Percentiles rank a stretch among this genome's conserved stretches.
phyloP scores from a whole-genome alignment of 139 green algal genomes.

The Ulvella scutata region DNA sequence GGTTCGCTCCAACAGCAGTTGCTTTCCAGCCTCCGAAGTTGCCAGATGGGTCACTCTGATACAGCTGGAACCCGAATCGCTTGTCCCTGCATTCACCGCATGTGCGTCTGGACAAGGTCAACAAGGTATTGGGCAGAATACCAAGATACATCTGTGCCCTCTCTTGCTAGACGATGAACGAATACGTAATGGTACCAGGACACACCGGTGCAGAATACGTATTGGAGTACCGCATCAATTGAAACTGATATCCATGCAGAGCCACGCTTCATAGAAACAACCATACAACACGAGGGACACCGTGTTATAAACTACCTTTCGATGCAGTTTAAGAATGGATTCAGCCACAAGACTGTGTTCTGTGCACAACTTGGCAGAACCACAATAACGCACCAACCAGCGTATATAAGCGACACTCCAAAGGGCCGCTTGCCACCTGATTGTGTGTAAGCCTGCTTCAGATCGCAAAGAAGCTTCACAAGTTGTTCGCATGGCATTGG shows the following conservation, averaged over 20 bases:
- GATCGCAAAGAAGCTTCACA: conserved; percentile 83
- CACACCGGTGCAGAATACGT: too few relatives aligned
- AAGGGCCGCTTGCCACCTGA: conserved; percentile 94
- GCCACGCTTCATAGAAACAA: too few relatives aligned
- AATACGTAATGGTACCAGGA: too few relatives aligned
- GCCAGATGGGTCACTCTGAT: conserved; percentile 86
- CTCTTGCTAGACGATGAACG: too few relatives aligned
- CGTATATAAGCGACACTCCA: conserved; percentile 94
- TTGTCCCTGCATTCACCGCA: conserved; percentile 54
- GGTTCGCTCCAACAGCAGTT: conserved; percentile 81
- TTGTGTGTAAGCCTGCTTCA: conserved; percentile 97
- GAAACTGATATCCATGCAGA: too few relatives aligned
- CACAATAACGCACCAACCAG: conserved; percentile 58
- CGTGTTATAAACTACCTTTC: too few relatives aligned
- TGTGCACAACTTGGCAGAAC: background rate
- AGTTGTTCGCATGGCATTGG: conserved; percentile 96
- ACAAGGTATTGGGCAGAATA: background rate
- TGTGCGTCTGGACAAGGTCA: background rate
- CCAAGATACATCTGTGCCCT: too few relatives aligned
- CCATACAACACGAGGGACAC: too few relatives aligned
- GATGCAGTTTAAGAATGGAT: too few relatives aligned
- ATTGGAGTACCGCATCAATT: too few relatives aligned
- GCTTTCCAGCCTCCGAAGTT: conserved; percentile 98
- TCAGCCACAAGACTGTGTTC: too few relatives aligned
- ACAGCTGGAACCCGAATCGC: conserved; percentile 90